These are phyloP conservation scores for Gyrodon lividus DNA, from an alignment of 768 basidiomycete genomes.

Conservation along the genomic window DNA sequence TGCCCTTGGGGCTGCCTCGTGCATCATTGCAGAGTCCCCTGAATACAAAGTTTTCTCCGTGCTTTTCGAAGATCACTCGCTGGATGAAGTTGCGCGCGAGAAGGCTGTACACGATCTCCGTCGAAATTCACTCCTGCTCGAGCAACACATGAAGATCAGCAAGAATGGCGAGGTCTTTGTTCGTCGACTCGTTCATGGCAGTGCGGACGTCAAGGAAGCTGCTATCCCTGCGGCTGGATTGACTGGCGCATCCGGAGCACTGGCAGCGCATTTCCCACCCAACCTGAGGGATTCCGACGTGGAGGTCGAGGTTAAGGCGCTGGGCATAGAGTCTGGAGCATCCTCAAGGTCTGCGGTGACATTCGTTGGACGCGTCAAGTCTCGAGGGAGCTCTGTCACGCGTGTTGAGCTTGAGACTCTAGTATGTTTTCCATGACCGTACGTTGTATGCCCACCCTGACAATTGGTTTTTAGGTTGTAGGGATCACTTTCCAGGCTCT, in stretches of 20 bases:
- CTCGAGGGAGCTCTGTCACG: slow-evolving; percentile 9
- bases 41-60: slow-evolving; percentile 29
- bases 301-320: slow-evolving; percentile 16
- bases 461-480: slow-evolving; percentile 10
- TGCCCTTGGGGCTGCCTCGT: slow-evolving; percentile 29
- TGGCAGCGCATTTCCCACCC: slow-evolving; percentile 22
- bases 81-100: slow-evolving; percentile 22
- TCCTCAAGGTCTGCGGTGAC: slow-evolving; percentile 12
- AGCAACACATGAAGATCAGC: slow-evolving; percentile 30
- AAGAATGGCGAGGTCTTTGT: slow-evolving; percentile 27
- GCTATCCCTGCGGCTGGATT: slow-evolving; percentile 14
- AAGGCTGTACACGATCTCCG: slow-evolving; percentile 25
- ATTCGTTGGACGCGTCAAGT: slow-evolving; percentile 20
- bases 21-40: slow-evolving; percentile 29
- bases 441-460: background rate
- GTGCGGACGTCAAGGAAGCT: slow-evolving; percentile 18
- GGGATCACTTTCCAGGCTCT: slow-evolving; percentile 18
- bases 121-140: slow-evolving; percentile 24
- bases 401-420: slow-evolving; percentile 7
- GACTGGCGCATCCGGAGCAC: slow-evolving; percentile 7
- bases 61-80: slow-evolving; percentile 30
- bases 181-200: slow-evolving; percentile 29
- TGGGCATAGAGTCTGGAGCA: slow-evolving; percentile 8
- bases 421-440: background rate
- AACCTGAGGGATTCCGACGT: slow-evolving; percentile 15